Base-by-base conservation (phyloP, 164 flowering plant species). In the Chimonanthus salicifolius region DNA sequence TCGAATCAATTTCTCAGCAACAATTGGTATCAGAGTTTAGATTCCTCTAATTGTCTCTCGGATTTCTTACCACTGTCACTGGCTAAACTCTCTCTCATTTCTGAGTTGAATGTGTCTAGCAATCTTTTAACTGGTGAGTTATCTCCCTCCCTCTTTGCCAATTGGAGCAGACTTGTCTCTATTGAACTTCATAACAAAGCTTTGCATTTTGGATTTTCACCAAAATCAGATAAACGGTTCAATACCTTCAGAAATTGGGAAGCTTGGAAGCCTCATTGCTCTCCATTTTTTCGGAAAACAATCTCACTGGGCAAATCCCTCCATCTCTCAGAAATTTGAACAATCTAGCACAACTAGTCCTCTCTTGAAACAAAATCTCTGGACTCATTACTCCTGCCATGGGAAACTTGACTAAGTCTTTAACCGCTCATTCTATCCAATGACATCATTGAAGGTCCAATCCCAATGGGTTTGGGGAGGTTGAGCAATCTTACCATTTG, bases 31-130 rank as follows among this genome's bases (percentile, higher is more conserved):
- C 33, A 21, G 33, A 21, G 33, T 33, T 33, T 1, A 1, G 33
- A 33, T 33, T 33, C 33, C 33, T 33, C 33, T 33, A 80, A 80
- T 65, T 49, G 21, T 8, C 62, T 83, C 43, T 62, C 71, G 5
- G 79, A 81, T 1, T 6, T 64, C 2, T 47, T 82, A 2, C 84
- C 84, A 18, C 72, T 77, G 67, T 77, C 82, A 9, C 71, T 79
- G 3, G 75, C 78, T 11, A 79, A 82, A 67, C 72, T 79, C 51
- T 77, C 81, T 45, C 51, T 71, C 8, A 48, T 82, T 47, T 45
- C 45, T 18, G 74, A 74, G 70, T 71, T 81, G 48, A 71, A 81
- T 16, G 16, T 74, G 6, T 76, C 78, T 2, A 33, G 68, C 46
- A 78, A 81, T 58, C 1, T 47, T 8, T 58, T 81, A 5, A 62